Percentiles rank a stretch among this genome's conserved stretches.
These are phyloP conservation scores for Chaetoceros tenuissimus DNA, from an alignment of 108 stramenopile species.

Conservation along the genomic window DNA sequence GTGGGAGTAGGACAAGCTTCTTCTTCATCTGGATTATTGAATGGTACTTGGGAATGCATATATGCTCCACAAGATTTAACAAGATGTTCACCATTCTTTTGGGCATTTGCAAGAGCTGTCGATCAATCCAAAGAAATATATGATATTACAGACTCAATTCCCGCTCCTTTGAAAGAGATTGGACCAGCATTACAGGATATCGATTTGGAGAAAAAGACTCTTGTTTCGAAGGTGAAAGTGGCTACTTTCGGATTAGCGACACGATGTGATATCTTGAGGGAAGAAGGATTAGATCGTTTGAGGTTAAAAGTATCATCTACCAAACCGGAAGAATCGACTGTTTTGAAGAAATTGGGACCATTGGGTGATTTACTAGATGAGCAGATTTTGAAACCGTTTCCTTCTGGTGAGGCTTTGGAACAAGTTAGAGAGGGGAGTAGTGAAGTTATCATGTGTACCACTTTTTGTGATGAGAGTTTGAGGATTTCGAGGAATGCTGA, in stretches of 20 bases:
- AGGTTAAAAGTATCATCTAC: conserved; percentile 58
- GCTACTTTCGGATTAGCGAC: conserved; percentile 83
- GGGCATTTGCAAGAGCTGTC: conserved; percentile 77
- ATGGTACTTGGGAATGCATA: conserved; percentile 71
- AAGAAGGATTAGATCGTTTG: conserved; percentile 52
- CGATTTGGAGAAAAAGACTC: conserved; percentile 31
- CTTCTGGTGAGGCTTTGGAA: conserved; percentile 69
- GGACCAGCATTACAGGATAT: conserved; percentile 78
- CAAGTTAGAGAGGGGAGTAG: conserved; percentile 52
- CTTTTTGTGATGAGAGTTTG: conserved; percentile 68
- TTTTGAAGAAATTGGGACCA: conserved; percentile 53
- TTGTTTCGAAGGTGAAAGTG: conserved; percentile 74
- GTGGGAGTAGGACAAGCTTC: conserved; percentile 49
- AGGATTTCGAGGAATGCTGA: conserved; percentile 60
- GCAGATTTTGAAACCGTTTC: conserved; percentile 61
- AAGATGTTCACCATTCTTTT: conserved; percentile 78
- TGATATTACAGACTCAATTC: conserved; percentile 71
- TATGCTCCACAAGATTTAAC: conserved; percentile 76
- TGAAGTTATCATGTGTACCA: conserved; percentile 58
- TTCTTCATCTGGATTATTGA: conserved; percentile 44
- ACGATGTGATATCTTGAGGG: conserved; percentile 38
- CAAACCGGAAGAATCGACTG: conserved; percentile 70
- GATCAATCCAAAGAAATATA: conserved; percentile 77
- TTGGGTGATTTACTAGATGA: conserved; percentile 47
- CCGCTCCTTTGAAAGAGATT: conserved; percentile 71